A percentile compares a stretch with the other conserved stretches of the same genome.
phyloP scores from a whole-genome alignment of 805 yeast species.

The Spathaspora passalidarum region DNA sequence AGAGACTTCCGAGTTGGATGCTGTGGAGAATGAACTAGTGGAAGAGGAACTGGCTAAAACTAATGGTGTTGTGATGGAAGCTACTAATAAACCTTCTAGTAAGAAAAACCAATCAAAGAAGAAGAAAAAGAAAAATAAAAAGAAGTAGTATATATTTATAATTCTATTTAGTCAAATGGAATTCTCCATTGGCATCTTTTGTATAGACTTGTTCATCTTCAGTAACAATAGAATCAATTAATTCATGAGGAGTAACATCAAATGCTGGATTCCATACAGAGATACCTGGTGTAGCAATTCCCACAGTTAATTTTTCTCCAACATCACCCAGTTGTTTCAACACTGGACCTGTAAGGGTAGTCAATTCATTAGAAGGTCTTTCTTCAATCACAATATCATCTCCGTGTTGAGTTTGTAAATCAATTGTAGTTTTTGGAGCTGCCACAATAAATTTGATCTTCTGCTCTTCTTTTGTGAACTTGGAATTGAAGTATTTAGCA shows the following conservation, averaged over 20 bases:
- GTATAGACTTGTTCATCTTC: constrained; percentile 58
- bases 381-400: constrained; percentile 81
- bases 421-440: constrained; percentile 92
- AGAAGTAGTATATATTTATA: constrained; percentile 1
- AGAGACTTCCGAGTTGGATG: neutral
- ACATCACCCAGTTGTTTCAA: constrained; percentile 22
- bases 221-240: constrained; percentile 87
- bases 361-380: constrained; percentile 77
- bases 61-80: neutral
- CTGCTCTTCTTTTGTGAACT: neutral
- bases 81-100: neutral
- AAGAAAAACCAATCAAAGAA: constrained; percentile 13
- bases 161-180: constrained; percentile 32
- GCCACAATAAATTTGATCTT: constrained; percentile 82
- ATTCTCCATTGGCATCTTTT: constrained; percentile 51
- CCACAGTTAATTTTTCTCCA: constrained; percentile 51
- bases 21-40: constrained; percentile 9
- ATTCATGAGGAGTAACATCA: constrained; percentile 82
- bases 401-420: constrained; percentile 62
- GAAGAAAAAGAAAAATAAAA: constrained; percentile 1
- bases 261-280: constrained; percentile 95
- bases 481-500: constrained; percentile 47
- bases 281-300: constrained; percentile 81
- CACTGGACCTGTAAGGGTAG: constrained; percentile 63
- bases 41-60: neutral